Evolutionary conservation across 176 grass and related monocot species (phyloP).

Genomic region (Aegilops speltoides): DNA sequence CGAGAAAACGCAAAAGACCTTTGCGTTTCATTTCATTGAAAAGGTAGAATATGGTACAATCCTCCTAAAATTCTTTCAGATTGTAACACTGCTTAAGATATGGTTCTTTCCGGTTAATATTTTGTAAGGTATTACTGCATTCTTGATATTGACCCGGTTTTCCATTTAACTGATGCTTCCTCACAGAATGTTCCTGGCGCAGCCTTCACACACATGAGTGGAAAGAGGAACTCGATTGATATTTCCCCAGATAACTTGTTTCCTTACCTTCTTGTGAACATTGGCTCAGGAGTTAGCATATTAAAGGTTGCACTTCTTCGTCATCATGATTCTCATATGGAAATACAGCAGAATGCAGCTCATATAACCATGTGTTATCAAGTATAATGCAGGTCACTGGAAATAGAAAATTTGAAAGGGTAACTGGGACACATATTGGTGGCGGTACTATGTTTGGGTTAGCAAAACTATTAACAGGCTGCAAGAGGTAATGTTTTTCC

Average conservation of each 20-base stretch:
- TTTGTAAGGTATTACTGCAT: not conserved
- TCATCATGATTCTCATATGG: not conserved
- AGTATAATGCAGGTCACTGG: conserved; percentile 75
- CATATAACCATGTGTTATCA: conserved; percentile 40
- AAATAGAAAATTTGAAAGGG: conserved; percentile 85
- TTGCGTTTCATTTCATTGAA: no score
- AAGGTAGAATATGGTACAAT: no score
- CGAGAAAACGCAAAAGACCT: no score
- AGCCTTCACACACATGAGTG: conserved; percentile 90
- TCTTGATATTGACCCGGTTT: conserved; percentile 7
- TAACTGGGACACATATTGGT: conserved; percentile 94
- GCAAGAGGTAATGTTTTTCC: conserved; percentile 56
- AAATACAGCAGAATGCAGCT: conserved; percentile 29
- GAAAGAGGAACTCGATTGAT: conserved; percentile 58
- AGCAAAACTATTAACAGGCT: conserved; percentile 97
- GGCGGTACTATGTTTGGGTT: conserved; percentile 95
- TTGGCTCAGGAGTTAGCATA: conserved; percentile 90
- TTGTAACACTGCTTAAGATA: not conserved
- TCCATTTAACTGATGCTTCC: conserved; percentile 24
- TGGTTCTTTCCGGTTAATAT: not conserved
- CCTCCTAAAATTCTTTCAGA: not conserved
- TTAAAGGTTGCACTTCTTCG: conserved; percentile 76
- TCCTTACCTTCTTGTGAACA: conserved; percentile 96
- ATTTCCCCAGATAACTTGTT: conserved; percentile 75
- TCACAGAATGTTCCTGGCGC: conserved; percentile 78